Base-by-base conservation (phyloP, 2,329 filamentous ascomycete species). In the Monosporascus sp. region DNA sequence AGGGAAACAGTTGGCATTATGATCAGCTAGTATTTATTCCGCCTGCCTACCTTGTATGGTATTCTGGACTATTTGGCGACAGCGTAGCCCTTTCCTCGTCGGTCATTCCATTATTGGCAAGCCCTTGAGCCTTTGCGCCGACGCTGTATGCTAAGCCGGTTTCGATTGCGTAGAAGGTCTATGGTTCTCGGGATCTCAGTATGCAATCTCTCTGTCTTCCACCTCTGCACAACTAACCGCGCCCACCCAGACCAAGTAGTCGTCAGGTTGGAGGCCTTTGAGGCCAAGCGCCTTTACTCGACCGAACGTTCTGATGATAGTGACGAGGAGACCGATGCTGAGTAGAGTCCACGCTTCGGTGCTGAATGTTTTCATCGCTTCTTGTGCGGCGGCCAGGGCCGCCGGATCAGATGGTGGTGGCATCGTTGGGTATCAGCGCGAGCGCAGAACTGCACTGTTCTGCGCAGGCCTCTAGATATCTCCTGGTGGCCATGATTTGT, bases 91-190 rank as follows among this genome's bases (percentile, higher is more conserved):
- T 74, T 53, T 79, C 61, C 41, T 68, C 72, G n/a, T 75, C 72
- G 2, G 77, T 79, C 76, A 83, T 80, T 55, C 71, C 63, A 60
- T 79, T 81, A 60, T 82, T 81, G 47, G 79, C 78, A 4, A 82
- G 67, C 0, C 79, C 78, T 41, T 69, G 68, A 50, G 70, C 77
- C 53, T 67, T 68, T 15, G 73, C 73, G 24, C 75, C 78, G 15
- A 80, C 75, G 22, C 69, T 70, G 60, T 78, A 78, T 20, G 73
- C 75, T 14, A 78, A 68, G 17, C 67, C 71, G 0, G 76, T 75
- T 63, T 82, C 76, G 6, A 75, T 62, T 2, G 71, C 70, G 55
- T 81, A 82, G 31, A 81, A 70, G 9, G 77, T 60, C 76, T 81
- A 60, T 52, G 48, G 62, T 11, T 31, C 43, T 25, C 20, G 20